A percentile compares a stretch with the other conserved stretches of the same genome.
Conservation (phyloP, 345 rosid genomes). For the Boechera divaricarpa region DNA sequence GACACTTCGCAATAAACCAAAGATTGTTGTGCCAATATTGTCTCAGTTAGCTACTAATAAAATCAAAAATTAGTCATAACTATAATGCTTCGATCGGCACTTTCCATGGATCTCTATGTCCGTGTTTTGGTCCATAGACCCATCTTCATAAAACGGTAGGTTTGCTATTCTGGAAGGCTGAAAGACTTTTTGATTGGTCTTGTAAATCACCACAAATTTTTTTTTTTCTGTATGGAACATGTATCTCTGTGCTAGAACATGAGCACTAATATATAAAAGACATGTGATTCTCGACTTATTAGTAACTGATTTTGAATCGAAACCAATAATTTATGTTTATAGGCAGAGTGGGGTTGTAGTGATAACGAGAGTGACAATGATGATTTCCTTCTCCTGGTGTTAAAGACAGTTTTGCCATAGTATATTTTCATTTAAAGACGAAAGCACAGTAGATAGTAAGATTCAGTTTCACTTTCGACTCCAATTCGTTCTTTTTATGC, state of each 20-base stretch:
- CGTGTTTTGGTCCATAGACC: not conserved
- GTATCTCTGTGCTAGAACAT: not conserved
- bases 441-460: not conserved
- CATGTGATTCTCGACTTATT: not conserved
- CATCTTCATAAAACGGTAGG: not conserved
- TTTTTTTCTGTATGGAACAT: not conserved
- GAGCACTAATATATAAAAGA: not conserved
- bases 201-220: not conserved
- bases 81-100: not conserved
- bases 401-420: not conserved
- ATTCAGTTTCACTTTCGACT: slow-evolving; percentile 7
- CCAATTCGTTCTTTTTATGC: not conserved
- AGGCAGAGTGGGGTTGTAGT: not conserved
- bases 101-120: not conserved
- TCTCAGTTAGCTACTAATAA: not conserved
- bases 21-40: not conserved
- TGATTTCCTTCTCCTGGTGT: slow-evolving; percentile 4
- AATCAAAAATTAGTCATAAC: not conserved
- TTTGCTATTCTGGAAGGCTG: not conserved
- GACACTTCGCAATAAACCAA: not conserved
- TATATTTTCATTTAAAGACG: not conserved
- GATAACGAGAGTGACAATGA: slow-evolving; percentile 9
- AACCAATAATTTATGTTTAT: not conserved
- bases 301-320: not conserved
- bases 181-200: not conserved